Conservation (phyloP, 129 eudicot species). For the Ambrosia artemisiifolia region DNA sequence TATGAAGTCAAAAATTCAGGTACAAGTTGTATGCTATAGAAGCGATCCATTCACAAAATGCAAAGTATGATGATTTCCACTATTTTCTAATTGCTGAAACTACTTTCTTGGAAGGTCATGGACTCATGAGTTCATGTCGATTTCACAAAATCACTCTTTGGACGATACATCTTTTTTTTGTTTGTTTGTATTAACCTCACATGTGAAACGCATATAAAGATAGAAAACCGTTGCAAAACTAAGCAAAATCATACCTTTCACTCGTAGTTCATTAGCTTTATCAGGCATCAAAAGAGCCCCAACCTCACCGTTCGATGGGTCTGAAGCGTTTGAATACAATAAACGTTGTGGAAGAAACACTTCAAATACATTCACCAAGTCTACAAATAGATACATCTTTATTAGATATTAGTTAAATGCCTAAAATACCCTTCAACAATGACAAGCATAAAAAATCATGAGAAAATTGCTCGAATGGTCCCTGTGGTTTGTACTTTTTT, state of each 20-base stretch:
- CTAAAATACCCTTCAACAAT: neutral
- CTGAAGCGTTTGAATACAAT: constrained; percentile 84
- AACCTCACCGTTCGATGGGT: constrained; percentile 85
- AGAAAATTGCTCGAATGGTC: no score
- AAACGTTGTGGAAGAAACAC: constrained; percentile 91
- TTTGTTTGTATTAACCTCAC: neutral
- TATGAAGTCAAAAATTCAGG: neutral
- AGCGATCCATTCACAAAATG: neutral
- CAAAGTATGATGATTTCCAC: neutral
- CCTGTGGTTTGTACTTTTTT: no score
- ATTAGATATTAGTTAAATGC: neutral
- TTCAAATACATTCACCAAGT: constrained; percentile 86
- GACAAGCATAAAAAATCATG: neutral
- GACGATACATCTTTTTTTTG: no score
- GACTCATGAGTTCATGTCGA: no score
- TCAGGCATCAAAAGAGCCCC: constrained; percentile 89
- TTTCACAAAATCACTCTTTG: no score
- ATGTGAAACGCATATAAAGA: neutral
- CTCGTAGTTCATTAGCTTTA: constrained; percentile 65
- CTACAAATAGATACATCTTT: constrained; percentile 28
- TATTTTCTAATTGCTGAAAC: no score
- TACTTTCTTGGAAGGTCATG: no score
- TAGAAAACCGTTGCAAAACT: neutral
- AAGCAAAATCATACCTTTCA: constrained; percentile 57
- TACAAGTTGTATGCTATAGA: neutral